Percentiles rank a stretch among this genome's conserved stretches.
These are phyloP conservation scores for Phytophthora cajani DNA, from an alignment of 352 stramenopile species.

Conservation along the genomic window DNA sequence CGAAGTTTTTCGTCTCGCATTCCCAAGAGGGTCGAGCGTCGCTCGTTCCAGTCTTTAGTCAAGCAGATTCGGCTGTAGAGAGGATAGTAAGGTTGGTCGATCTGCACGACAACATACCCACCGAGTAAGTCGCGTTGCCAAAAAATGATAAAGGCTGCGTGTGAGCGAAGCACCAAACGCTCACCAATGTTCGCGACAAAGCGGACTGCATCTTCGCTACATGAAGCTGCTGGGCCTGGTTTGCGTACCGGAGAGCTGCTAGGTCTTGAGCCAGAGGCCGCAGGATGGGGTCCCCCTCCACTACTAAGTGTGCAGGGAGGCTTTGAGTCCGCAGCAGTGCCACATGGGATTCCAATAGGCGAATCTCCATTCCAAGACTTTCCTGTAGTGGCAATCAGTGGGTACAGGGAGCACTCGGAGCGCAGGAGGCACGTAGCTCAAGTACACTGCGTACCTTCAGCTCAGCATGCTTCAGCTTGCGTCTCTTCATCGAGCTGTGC, in stretches of 20 bases:
- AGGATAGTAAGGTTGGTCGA: conserved; percentile 27
- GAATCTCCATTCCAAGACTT: conserved; percentile 18
- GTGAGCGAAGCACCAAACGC: neutral
- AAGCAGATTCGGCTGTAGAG: conserved; percentile 39
- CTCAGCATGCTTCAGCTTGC: conserved; percentile 13
- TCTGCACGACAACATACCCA: conserved; percentile 8
- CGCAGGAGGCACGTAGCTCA: neutral
- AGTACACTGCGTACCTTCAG: conserved; percentile 10
- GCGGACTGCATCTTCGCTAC: conserved; percentile 28
- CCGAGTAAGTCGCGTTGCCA: neutral
- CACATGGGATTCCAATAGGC: conserved; percentile 24
- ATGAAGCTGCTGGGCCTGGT: conserved; percentile 20
- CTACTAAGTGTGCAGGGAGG: conserved; percentile 8
- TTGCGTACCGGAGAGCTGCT: conserved; percentile 17
- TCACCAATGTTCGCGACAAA: conserved; percentile 24
- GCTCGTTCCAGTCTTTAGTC: conserved; percentile 28
- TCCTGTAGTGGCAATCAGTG: conserved; percentile 9
- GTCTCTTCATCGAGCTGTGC: conserved; percentile 14
- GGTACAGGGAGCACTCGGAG: neutral
- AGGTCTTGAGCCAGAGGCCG: conserved; percentile 15
- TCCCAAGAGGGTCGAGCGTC: conserved; percentile 20
- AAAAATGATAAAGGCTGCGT: neutral
- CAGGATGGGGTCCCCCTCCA: conserved; percentile 24
- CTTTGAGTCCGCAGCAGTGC: conserved; percentile 21
- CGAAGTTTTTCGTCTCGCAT: conserved; percentile 28